Conservation (phyloP, 2,329 filamentous ascomycete genomes). For the Amauroascus verrucosus region DNA sequence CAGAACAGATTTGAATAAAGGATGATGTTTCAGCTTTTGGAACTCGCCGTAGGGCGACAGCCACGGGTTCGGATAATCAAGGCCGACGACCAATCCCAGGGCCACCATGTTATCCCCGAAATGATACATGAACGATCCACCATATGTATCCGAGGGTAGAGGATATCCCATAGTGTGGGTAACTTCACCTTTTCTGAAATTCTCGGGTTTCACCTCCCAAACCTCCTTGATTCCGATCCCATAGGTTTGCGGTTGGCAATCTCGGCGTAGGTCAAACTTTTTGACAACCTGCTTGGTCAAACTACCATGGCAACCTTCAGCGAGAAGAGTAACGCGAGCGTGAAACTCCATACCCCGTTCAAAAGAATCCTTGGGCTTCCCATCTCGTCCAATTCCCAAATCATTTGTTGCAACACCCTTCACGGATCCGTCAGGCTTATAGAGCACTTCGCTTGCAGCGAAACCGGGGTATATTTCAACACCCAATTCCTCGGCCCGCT, state of each 20-base stretch:
- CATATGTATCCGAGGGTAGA: conserved; percentile 77
- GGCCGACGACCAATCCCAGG: conserved; percentile 78
- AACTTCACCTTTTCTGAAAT: conserved; percentile 77
- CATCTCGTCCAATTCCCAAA: conserved; percentile 69
- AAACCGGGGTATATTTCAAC: conserved; percentile 97
- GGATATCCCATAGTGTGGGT: conserved; percentile 91
- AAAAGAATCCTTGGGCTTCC: conserved; percentile 78
- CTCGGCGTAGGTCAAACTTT: conserved; percentile 79
- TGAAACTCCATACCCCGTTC: conserved; percentile 99
- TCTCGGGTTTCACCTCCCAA: conserved; percentile 89
- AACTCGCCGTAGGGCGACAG: conserved; percentile 91
- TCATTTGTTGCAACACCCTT: conserved; percentile 95
- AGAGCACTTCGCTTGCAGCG: conserved; percentile 84
- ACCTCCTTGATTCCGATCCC: conserved; percentile 91
- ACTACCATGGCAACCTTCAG: conserved; percentile 90
- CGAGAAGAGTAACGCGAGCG: conserved; percentile 80
- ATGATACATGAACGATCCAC: conserved; percentile 98
- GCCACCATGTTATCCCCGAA: conserved; percentile 95
- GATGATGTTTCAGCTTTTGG: conserved; percentile 96
- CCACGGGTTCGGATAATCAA: conserved; percentile 97
- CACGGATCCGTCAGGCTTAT: conserved; percentile 75
- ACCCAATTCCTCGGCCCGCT: conserved; percentile 89
- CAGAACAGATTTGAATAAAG: conserved; percentile 74
- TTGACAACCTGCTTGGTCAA: conserved; percentile 89
- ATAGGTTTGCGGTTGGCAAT: conserved; percentile 92